Evolutionary conservation across 2,329 filamentous ascomycete genomes (phyloP), one percentile per base, ranked within the genome.

Genomic region (Byssothecium circinans): DNA sequence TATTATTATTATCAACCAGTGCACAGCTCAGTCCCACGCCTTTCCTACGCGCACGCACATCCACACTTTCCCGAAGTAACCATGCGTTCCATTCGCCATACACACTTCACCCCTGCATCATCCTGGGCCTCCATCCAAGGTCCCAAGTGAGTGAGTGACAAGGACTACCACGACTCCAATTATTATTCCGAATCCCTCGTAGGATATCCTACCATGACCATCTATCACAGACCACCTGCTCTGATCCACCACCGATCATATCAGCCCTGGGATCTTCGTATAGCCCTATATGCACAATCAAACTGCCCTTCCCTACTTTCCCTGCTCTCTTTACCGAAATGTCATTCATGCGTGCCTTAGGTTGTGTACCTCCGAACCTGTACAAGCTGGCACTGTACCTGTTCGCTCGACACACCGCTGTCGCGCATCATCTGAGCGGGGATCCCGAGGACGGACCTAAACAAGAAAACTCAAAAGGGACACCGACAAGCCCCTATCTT

Each of bases 161-260:
- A 18, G 23, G 10, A 41, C 23, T 15, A 32, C n/a, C 15, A 41
- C 27, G 14, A 33, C 23, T 29, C 36, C 8, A 10, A 22, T 20
- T 22, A 25, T 29, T 22, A 12, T 27, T 8, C 30, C 29, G 23
- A 18, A 35, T 14, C 17, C 11, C 14, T n/a, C 22, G 19, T 6
- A 20, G 8, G 5, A n/a, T 4, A 32, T 15, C 44, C 23, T 37
- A 17, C 18, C 20, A 23, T 8, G 4, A 3, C 40, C 23, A 19
- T 18, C 8, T 30, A 25, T 25, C 40, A 33, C 40, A 29, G 32
- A 41, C 36, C 47, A n/a, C 15, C 37, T 38, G 42, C 47, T 45
- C 37, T 38, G 47, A 49, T 49, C 46, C 32, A 15, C 30, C 37
- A 41, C 23, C 39, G 42, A 45, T 45, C 38, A 50, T 39, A 45